Percentiles rank a stretch among this genome's conserved stretches.
phyloP scores from a whole-genome alignment of 1,139 yeast genomes.

The Dujonia santamariae region DNA sequence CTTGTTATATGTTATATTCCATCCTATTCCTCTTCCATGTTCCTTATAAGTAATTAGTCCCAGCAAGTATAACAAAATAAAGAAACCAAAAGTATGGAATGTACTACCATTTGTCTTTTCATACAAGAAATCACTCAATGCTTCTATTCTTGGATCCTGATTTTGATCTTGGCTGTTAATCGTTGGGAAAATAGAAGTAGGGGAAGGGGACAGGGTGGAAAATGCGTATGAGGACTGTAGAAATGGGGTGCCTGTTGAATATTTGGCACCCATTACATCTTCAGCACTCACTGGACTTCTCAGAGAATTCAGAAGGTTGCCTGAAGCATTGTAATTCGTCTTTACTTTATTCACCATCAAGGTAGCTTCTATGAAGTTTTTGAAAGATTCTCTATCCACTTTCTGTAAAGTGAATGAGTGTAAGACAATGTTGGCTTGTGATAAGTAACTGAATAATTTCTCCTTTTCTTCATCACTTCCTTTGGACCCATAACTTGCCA shows the following conservation, averaged over 20 bases:
- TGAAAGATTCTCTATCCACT: slow-evolving; percentile 9
- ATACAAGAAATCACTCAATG: slow-evolving; percentile 1
- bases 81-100: neutral
- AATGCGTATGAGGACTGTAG: no score
- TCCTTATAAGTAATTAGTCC: slow-evolving; percentile 1
- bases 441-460: slow-evolving; percentile 8
- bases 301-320: no score
- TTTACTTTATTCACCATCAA: slow-evolving; percentile 1
- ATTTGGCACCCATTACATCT: no score
- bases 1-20: slow-evolving; percentile 3
- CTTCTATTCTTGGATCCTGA: slow-evolving; percentile 2
- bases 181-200: no score
- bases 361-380: slow-evolving; percentile 11
- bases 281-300: no score
- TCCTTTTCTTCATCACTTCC: slow-evolving; percentile 4
- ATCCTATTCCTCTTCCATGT: slow-evolving; percentile 1
- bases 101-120: slow-evolving; percentile 2
- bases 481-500: slow-evolving; percentile 14
- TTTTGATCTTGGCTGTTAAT: no score
- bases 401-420: slow-evolving; percentile 10
- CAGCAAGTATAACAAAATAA: slow-evolving; percentile 1
- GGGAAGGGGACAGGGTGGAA: no score
- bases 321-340: no score
- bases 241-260: no score
- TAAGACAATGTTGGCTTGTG: slow-evolving; percentile 7